These are phyloP conservation scores for Selaginella tamariscina DNA, from an alignment of 75 land plant species.

Conservation along the genomic window DNA sequence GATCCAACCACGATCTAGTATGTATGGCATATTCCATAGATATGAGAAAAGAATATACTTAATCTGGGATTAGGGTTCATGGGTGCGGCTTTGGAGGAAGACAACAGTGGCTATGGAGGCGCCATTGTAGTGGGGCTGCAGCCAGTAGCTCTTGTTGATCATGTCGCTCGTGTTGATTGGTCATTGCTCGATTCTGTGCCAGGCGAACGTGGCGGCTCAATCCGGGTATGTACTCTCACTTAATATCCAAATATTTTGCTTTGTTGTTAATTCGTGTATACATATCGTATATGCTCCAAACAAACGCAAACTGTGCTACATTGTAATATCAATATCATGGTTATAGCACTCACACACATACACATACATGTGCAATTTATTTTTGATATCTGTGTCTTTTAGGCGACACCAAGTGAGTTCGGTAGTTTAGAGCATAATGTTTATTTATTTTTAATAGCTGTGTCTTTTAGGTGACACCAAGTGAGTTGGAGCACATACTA, in stretches of 20 bases:
- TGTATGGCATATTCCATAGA: too few species aligned
- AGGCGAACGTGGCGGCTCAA: constrained; percentile 89
- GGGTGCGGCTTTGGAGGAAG: not conserved
- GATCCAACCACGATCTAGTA: too few species aligned
- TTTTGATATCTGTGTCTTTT: not conserved
- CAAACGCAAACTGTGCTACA: too few species aligned
- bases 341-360: too few species aligned
- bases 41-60: too few species aligned
- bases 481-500: constrained; percentile 62
- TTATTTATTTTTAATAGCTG: not conserved
- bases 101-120: not conserved
- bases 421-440: too few species aligned
- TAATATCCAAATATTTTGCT: not conserved
- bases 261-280: too few species aligned
- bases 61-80: too few species aligned
- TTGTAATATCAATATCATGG: too few species aligned
- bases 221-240: constrained; percentile 21
- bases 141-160: constrained; percentile 75
- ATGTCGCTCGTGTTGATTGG: constrained; percentile 72
- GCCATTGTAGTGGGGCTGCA: constrained; percentile 59
- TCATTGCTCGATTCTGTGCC: constrained; percentile 64
- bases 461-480: constrained; percentile 37
- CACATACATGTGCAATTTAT: too few species aligned
- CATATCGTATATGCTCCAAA: too few species aligned
- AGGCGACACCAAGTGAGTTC: constrained; percentile 64